Base-by-base conservation (phyloP, 106 monocot species). In the Dendrobium officinale region DNA sequence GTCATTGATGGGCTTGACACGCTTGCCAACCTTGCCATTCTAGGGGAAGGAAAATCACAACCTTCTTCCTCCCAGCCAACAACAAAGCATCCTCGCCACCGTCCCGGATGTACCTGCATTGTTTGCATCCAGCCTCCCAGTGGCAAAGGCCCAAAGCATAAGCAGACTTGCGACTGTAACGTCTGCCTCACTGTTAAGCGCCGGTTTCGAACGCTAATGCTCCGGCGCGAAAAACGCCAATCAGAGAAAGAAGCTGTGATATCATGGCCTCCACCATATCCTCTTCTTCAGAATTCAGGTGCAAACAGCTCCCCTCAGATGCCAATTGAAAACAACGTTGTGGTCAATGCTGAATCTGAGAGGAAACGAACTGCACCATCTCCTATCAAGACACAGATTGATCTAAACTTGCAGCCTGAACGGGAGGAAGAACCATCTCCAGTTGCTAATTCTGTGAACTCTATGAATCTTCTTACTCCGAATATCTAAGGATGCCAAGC, bases 61-160 rank as follows among this genome's bases (percentile, higher is more conserved):
- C 80, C 88, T 26, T 11, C 85, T 66, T 90, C 91, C 20, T 86
- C 88, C 6, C 88, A 90, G 84, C 80, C 75, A 13, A 95, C 95
- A 0, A 95, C 92, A 42, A 90, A 80, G 86, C 95, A 95, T 55
- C 95, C 95, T 40, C 92, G 95, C 6, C 95, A 95, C 75, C 80
- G 95, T 2, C 92, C 95, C 24, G 95, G 90, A 2, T 95, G 95
- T 83, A 78, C 87, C 10, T 95, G 95, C 89, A 92, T 95, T 49
- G 92, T 95, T 20, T 95, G 95, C 83, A 92, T 95, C 81, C 95
- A 95, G 78, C 95, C 92, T 1, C 95, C 95, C 0, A 95, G 95
- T 49, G 95, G 95, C 42, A 95, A 92, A 81, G 95, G 95, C 9
- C 92, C 95, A 42, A 95, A 95, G 86, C 95, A 95, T 86, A 90